Evolutionary conservation across 108 stramenopile species (phyloP).

Genomic region (Skeletonema menzelii): DNA sequence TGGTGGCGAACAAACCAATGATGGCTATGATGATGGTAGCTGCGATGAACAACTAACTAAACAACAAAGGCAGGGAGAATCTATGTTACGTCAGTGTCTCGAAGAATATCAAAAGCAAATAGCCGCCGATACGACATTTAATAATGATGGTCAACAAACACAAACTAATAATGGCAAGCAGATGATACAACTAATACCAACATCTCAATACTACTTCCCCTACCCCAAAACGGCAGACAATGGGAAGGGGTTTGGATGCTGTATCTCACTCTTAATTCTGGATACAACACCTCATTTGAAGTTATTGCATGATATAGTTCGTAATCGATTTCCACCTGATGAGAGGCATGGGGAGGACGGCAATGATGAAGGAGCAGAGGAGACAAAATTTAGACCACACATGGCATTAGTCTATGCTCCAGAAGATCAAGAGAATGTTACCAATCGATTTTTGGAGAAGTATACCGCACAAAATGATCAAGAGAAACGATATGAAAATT

Average conservation of each 20-base stretch:
- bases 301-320: constrained; percentile 30
- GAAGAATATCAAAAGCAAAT: constrained; percentile 5
- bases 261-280: constrained; percentile 32
- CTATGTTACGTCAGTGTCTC: constrained; percentile 25
- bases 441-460: constrained; percentile 22
- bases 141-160: not conserved
- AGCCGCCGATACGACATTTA: not conserved
- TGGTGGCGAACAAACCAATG: not conserved
- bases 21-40: not conserved
- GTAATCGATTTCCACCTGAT: constrained; percentile 39
- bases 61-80: constrained; percentile 12
- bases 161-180: not conserved
- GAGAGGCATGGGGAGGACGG: constrained; percentile 30
- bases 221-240: constrained; percentile 47
- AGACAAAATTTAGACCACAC: constrained; percentile 38
- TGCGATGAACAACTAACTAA: not conserved
- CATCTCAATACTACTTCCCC: constrained; percentile 43
- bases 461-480: constrained; percentile 12
- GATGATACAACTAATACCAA: constrained; percentile 20
- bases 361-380: not conserved
- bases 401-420: constrained; percentile 51
- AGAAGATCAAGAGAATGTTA: constrained; percentile 23
- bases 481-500: constrained; percentile 6
- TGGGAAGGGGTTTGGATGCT: constrained; percentile 51
- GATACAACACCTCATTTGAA: constrained; percentile 16